Conservation (phyloP, 2,329 filamentous ascomycete species). For the Neofusicoccum sp. region DNA sequence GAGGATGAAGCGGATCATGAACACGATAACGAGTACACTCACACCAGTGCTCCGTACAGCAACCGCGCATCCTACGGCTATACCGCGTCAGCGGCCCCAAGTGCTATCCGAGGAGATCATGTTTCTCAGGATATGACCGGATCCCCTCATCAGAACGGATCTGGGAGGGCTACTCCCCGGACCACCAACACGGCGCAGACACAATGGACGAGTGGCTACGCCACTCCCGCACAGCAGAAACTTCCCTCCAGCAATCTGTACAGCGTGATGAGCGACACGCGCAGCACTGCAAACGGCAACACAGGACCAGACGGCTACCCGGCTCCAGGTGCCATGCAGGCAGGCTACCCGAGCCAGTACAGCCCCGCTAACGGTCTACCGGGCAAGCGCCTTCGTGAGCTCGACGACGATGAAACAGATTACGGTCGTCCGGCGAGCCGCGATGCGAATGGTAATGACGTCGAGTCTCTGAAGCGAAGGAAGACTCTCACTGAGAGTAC, state of each 20-base stretch:
- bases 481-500: constrained; percentile 68
- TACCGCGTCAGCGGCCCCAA: constrained; percentile 62
- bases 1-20: constrained; percentile 74
- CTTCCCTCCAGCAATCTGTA: constrained; percentile 78
- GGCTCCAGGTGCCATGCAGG: constrained; percentile 59
- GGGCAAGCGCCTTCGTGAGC: constrained; percentile 61
- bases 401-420: constrained; percentile 63
- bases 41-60: constrained; percentile 68
- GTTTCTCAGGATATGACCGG: constrained; percentile 76
- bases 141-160: constrained; percentile 78
- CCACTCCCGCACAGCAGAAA: constrained; percentile 69
- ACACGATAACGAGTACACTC: constrained; percentile 80
- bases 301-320: constrained; percentile 68
- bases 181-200: constrained; percentile 69
- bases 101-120: constrained; percentile 68
- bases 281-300: constrained; percentile 64
- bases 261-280: constrained; percentile 82
- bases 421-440: constrained; percentile 63
- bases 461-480: constrained; percentile 70
- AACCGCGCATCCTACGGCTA: constrained; percentile 77
- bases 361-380: constrained; percentile 64
- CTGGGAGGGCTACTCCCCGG: constrained; percentile 81
- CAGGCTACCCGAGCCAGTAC: constrained; percentile 63
- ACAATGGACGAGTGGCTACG: constrained; percentile 73
- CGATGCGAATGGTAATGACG: constrained; percentile 53